Evolutionary conservation across 2,329 filamentous ascomycete genomes (phyloP).

Genomic region (Blastomyces parvus): DNA sequence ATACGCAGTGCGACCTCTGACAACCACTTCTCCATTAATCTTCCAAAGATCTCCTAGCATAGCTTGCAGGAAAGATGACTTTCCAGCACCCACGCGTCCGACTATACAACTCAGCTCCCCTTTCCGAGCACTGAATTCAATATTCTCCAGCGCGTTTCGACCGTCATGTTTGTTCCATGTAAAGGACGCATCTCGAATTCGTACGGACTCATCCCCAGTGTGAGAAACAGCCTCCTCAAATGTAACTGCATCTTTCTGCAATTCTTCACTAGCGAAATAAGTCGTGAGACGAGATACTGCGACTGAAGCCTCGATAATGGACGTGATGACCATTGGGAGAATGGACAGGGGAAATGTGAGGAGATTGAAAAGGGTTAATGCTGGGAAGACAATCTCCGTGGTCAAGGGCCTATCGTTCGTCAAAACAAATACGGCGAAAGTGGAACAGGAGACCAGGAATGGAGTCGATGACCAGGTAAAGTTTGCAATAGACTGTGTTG

Average conservation of each 20-base stretch:
- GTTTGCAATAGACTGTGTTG: constrained; percentile 85
- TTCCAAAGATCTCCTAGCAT: constrained; percentile 92
- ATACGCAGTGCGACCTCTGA: constrained; percentile 78
- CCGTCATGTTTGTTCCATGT: constrained; percentile 84
- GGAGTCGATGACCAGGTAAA: constrained; percentile 98
- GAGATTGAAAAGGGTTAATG: constrained; percentile 85
- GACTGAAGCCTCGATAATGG: constrained; percentile 91
- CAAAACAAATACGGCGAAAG: constrained; percentile 87
- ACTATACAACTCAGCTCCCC: constrained; percentile 90
- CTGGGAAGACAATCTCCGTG: constrained; percentile 92
- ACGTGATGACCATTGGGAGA: constrained; percentile 94
- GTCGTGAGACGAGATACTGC: constrained; percentile 76
- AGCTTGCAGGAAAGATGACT: constrained; percentile 82
- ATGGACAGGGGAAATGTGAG: constrained; percentile 90
- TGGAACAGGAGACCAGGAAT: constrained; percentile 94
- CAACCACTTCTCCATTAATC: constrained; percentile 66
- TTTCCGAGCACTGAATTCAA: constrained; percentile 82
- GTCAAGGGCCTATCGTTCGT: constrained; percentile 72
- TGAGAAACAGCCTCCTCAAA: constrained; percentile 61
- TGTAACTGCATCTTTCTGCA: constrained; percentile 74
- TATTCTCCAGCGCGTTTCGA: constrained; percentile 60
- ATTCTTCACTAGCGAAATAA: constrained; percentile 78
- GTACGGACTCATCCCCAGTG: constrained; percentile 73
- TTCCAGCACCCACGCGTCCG: constrained; percentile 86
- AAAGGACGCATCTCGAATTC: constrained; percentile 75